Percentiles rank a stretch among this genome's conserved stretches.
Evolutionary conservation across 2,329 filamentous ascomycete species (phyloP).

Genomic region (Colletotrichum sp.): DNA sequence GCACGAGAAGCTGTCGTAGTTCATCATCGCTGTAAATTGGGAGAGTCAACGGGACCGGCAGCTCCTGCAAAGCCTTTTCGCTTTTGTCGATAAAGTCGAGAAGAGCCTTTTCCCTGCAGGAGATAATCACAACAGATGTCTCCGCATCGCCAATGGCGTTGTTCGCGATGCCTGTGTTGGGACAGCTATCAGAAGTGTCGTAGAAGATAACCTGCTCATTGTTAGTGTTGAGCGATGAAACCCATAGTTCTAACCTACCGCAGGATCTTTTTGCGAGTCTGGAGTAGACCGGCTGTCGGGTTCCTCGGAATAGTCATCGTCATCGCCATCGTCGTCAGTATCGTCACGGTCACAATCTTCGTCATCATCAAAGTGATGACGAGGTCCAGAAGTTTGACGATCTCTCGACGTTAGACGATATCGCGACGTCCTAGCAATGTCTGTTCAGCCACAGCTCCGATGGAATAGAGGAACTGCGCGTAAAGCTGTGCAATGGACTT

Average conservation of each 20-base stretch:
- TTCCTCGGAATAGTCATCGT: too few relatives aligned
- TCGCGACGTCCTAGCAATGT: conserved; percentile 24
- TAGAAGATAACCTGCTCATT: neutral
- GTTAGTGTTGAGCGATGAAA: conserved; percentile 22
- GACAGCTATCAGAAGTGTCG: neutral
- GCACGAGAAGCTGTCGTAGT: neutral
- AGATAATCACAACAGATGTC: neutral
- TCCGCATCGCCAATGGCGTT: neutral
- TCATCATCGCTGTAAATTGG: neutral
- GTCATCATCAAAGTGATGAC: too few relatives aligned
- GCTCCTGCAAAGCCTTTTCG: neutral
- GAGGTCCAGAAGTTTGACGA: too few relatives aligned
- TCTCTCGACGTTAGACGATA: too few relatives aligned
- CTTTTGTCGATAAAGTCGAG: neutral
- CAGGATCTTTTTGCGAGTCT: too few relatives aligned
- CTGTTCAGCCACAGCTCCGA: conserved; percentile 1
- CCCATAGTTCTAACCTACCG: too few relatives aligned
- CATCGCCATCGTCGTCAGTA: too few relatives aligned
- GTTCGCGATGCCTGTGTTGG: too few relatives aligned
- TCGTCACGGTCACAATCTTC: too few relatives aligned
- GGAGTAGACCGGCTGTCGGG: too few relatives aligned
- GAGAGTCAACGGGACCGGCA: neutral
- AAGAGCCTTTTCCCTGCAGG: neutral
- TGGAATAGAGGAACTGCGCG: conserved; percentile 50
- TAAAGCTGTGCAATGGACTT: conserved; percentile 66